Base-by-base conservation (phyloP, 2,329 filamentous ascomycete species). In the Fusarium proliferatum region DNA sequence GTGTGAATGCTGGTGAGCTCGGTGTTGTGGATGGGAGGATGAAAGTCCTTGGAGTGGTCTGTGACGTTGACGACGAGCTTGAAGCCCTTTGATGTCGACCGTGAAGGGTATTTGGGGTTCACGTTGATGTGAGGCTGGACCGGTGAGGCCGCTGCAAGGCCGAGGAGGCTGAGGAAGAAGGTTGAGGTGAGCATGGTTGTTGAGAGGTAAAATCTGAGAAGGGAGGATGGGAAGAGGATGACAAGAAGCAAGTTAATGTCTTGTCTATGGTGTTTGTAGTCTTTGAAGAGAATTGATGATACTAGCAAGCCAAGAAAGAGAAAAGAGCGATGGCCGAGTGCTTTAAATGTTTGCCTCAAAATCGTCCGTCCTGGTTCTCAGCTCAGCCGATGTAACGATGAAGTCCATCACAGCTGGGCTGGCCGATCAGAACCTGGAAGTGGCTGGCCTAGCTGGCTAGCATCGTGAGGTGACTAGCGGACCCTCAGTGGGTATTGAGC, bases 21-120 rank as follows among this genome's bases (percentile, higher is more conserved):
- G 67, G 76, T 81, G 75, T 82, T 78, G 41, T 87, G 79, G 69
- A 88, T 81, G 1, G 84, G 79, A 2, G 83, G 80, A 10, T 75
- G 74, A 56, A 87, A 82, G 71, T 86, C 84, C 41, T 73, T 73
- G 19, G 79, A 69, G 4, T 78, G 79, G 73, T 85, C 80, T 13
- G 84, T 85, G 43, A 87, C 83, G 67, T 86, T 85, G 75, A 84
- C 82, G 26, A 85, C 79, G 34, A 87, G 81, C 42, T 78, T 80
- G 79, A 86, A 86, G 60, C 81, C 79, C 71, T 77, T 77, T 41
- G 76, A 76, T 51, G 70, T 65, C 33, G 67, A 65, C 19, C 70
- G 66, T 21, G 61, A 12, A 33, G 71, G 69, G 34, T 74, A 76
- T 34, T 61, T 56, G 13, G 76, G 67, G 41, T 68, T 64, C 30